phyloP scores from a whole-genome alignment of 495 filamentous ascomycete genomes.

The Hypomontagnella monticulosa region DNA sequence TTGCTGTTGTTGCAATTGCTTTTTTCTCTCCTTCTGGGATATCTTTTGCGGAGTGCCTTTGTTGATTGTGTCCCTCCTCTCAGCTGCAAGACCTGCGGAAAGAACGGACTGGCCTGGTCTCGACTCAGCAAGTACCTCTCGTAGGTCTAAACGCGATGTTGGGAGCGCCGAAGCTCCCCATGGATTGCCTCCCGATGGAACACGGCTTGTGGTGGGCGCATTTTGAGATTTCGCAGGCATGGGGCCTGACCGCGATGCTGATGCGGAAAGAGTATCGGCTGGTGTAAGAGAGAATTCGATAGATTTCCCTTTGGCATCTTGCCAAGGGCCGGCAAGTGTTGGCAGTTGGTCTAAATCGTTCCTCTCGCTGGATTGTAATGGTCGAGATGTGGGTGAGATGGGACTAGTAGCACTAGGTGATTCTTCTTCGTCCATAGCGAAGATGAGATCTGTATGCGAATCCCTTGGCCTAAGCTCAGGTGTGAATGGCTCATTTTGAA shows the following conservation, averaged over 20 bases:
- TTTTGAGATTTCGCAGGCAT: constrained; percentile 9
- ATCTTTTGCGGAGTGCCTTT: constrained; percentile 63
- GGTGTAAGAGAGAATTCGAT: constrained; percentile 34
- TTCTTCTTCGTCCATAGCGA: constrained; percentile 90
- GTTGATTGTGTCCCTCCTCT: constrained; percentile 51
- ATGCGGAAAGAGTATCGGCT: constrained; percentile 12
- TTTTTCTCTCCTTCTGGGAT: constrained; percentile 92
- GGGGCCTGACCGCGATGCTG: constrained; percentile 1
- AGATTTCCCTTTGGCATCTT: constrained; percentile 48
- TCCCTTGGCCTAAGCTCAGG: constrained; percentile 71
- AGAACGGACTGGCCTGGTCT: constrained; percentile 72
- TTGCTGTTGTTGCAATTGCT: constrained; percentile 76
- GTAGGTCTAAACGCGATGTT: constrained; percentile 75
- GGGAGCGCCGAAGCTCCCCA: constrained; percentile 70
- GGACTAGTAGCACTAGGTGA: constrained; percentile 17
- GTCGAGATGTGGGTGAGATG: constrained; percentile 31
- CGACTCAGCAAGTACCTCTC: constrained; percentile 85
- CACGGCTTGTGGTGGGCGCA: constrained; percentile 5
- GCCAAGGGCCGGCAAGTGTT: constrained; percentile 41
- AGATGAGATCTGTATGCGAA: constrained; percentile 82
- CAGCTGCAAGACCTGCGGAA: constrained; percentile 72
- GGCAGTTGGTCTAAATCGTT: constrained; percentile 36
- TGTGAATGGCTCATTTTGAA: constrained; percentile 59
- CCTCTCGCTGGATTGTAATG: neutral
- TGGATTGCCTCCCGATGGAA: constrained; percentile 53